A percentile compares a stretch with the other conserved stretches of the same genome.
These are phyloP conservation scores for Pestalotiopsis sp. DNA, from an alignment of 2,329 filamentous ascomycete species.

Conservation along the genomic window DNA sequence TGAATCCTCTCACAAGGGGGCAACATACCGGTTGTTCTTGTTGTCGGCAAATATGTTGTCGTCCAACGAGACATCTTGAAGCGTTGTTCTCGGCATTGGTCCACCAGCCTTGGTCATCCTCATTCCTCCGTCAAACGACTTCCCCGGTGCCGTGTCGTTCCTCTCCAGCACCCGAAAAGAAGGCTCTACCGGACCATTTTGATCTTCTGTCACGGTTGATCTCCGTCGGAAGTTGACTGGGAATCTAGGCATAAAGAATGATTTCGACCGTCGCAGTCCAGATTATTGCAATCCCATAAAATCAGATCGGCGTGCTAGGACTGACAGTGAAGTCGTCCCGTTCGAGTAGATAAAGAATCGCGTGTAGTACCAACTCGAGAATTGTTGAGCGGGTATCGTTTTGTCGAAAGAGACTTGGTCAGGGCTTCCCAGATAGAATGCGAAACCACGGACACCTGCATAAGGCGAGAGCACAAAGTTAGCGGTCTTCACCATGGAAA, in stretches of 20 bases:
- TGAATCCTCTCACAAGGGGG: neutral
- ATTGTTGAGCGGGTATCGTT: neutral
- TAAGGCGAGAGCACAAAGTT: slow-evolving; percentile 31
- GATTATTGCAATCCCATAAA: slow-evolving; percentile 15
- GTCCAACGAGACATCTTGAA: slow-evolving; percentile 41
- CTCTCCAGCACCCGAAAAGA: slow-evolving; percentile 64
- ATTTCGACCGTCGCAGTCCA: slow-evolving; percentile 21
- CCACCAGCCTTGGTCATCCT: slow-evolving; percentile 43
- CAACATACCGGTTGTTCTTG: slow-evolving; percentile 59
- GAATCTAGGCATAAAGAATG: slow-evolving; percentile 64
- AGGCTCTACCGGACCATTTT: slow-evolving; percentile 52
- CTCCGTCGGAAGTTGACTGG: slow-evolving; percentile 63
- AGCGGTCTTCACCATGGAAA: slow-evolving; percentile 30
- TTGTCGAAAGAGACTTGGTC: neutral
- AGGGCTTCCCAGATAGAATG: slow-evolving; percentile 20
- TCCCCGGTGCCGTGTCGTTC: slow-evolving; percentile 45
- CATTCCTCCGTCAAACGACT: slow-evolving; percentile 54
- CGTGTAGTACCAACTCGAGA: neutral
- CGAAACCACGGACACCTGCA: slow-evolving; percentile 39
- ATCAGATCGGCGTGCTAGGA: neutral
- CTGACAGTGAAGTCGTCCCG: neutral
- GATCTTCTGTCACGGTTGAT: slow-evolving; percentile 58
- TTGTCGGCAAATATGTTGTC: slow-evolving; percentile 63
- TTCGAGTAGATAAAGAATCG: neutral
- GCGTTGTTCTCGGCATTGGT: slow-evolving; percentile 40